Conservation (phyloP, 495 filamentous ascomycete species). For the Penicillium ucsense region DNA sequence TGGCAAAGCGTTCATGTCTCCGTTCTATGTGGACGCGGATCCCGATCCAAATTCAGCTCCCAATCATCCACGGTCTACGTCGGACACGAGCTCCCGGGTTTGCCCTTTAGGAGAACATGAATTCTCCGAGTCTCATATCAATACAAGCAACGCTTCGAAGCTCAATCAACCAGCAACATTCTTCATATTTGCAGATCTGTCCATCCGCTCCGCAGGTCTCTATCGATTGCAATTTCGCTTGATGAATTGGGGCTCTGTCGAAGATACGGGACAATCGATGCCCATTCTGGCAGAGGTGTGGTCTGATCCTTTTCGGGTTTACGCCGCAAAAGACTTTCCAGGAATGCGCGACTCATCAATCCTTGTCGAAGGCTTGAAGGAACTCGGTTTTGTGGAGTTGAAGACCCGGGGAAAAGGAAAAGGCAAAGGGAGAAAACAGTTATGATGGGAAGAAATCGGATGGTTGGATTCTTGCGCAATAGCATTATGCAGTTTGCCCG, state of each 20-base stretch:
- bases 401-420: constrained; percentile 37
- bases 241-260: constrained; percentile 50
- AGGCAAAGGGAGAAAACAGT: constrained; percentile 30
- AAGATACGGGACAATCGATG: constrained; percentile 46
- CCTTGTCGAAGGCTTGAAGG: constrained; percentile 31
- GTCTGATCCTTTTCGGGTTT: constrained; percentile 79
- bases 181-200: constrained; percentile 92
- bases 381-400: constrained; percentile 37
- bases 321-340: constrained; percentile 92
- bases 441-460: constrained; percentile 1
- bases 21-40: constrained; percentile 32
- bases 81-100: no score
- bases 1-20: constrained; percentile 34
- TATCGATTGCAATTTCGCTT: constrained; percentile 83
- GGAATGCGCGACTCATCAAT: constrained; percentile 62
- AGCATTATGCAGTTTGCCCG: neutral
- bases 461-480: neutral
- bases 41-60: constrained; percentile 41
- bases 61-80: constrained; percentile 53
- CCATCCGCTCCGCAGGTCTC: constrained; percentile 73
- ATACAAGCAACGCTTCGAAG: constrained; percentile 8
- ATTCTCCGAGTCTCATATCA: no score
- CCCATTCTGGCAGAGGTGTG: constrained; percentile 57
- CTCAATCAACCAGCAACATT: constrained; percentile 43
- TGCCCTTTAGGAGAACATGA: no score